Base-by-base conservation (phyloP, 208 protist species). In the Leishmania mexicana region DNA sequence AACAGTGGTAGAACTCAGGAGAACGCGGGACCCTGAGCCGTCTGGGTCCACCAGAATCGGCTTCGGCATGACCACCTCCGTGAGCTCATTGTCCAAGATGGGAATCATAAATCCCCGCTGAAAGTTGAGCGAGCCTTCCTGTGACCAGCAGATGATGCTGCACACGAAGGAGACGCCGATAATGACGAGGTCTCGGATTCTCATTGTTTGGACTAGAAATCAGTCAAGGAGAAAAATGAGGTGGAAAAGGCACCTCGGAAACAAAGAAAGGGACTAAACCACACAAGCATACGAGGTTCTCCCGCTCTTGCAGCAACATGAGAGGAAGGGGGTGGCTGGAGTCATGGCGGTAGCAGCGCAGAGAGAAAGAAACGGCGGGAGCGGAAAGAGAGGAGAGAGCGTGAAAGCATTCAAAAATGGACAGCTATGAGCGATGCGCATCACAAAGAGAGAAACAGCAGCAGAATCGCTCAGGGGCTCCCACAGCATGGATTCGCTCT, bases 61-160 rank as follows among this genome's bases (percentile, higher is more conserved):
- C 80, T 94, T 95, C 53, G 88, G 77, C 83, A 92, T 89, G 0
- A 94, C 79, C 68, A 78, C 71, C 28, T 83, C 51, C 24, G 80
- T 84, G 28, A 91, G 45, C 54, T 90, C 88, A 51, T 75, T 40
- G 58, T 91, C 90, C 13, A 65, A 70, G 31, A 95, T 75, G 13
- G 82, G 58, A 35, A 97, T 90, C 51, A 86, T 87, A 78, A 96
- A 97, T 24, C 87, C 86, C 19, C 85, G 85, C 80, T 90, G 89
- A 42, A 96, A 88, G 53, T 83, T 86, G 58, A 98, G 62, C 40
- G 90, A 84, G 42, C 90, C 90, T 65, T 98, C 93, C 79, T 96
- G 95, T 31, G 85, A 90, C 93, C 95, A 98, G 54, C 85, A 91
- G 75, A 97, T 88, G 70, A 96, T 94, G 79, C 87, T 94, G 83